phyloP scores from a whole-genome alignment of 768 basidiomycete genomes.

The Rhizopogon roseolus region DNA sequence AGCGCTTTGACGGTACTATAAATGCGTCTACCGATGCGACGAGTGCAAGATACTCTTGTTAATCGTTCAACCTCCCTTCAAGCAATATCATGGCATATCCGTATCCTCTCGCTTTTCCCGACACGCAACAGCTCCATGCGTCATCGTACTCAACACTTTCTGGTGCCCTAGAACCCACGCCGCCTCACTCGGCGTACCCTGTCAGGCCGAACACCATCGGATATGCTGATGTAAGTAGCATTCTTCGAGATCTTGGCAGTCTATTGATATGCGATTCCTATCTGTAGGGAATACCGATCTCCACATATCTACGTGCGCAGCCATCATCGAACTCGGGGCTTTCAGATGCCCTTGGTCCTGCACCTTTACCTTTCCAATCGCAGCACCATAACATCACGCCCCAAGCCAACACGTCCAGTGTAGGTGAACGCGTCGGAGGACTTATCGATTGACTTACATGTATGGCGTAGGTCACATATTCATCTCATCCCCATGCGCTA shows the following conservation, averaged over 20 bases:
- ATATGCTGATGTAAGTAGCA: background rate
- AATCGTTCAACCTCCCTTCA: background rate
- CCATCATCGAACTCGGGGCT: background rate
- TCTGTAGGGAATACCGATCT: background rate
- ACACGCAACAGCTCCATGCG: background rate
- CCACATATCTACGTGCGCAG: conserved; percentile 5
- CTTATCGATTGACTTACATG: background rate
- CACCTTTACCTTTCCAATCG: background rate
- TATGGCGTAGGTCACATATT: conserved; percentile 7
- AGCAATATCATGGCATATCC: conserved; percentile 14
- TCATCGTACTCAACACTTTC: background rate
- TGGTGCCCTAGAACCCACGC: background rate
- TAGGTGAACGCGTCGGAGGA: background rate
- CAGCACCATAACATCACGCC: background rate
- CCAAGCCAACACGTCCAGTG: background rate
- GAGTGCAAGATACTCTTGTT: background rate
- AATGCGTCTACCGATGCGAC: background rate
- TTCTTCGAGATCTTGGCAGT: background rate
- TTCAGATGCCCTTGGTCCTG: background rate
- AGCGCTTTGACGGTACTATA: background rate
- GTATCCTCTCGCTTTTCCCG: conserved; percentile 19
- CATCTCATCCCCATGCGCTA: conserved; percentile 18
- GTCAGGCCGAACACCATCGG: background rate
- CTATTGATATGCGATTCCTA: background rate
- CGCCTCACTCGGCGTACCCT: background rate